These are phyloP conservation scores for Litchi chinensis DNA, from an alignment of 345 rosid species.

Conservation along the genomic window DNA sequence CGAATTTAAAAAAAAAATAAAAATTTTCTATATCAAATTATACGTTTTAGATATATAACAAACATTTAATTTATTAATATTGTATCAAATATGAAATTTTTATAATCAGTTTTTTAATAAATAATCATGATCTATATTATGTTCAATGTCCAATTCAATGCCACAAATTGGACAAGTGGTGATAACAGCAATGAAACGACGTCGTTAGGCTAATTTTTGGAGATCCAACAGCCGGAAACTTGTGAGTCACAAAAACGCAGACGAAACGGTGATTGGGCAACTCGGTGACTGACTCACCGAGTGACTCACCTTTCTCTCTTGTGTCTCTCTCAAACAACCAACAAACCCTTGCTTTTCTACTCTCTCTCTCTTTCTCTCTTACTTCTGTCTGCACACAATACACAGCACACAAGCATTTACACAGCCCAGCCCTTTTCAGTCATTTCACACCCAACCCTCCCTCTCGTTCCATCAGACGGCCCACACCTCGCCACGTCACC, in stretches of 20 bases:
- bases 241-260: constrained; percentile 7
- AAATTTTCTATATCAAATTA: too few species aligned
- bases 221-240: constrained; percentile 33
- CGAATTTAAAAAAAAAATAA: too few species aligned
- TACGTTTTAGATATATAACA: too few species aligned
- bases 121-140: too few species aligned
- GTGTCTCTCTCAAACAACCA: constrained; percentile 9
- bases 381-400: constrained; percentile 16
- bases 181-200: neutral
- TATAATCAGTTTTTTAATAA: too few species aligned
- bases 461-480: constrained; percentile 53
- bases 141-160: too few species aligned
- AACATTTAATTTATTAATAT: too few species aligned
- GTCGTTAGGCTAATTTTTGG: neutral
- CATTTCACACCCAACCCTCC: constrained; percentile 41
- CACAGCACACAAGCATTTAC: neutral
- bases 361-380: constrained; percentile 18
- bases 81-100: too few species aligned
- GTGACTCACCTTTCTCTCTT: constrained; percentile 32
- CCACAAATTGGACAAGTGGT: too few species aligned
- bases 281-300: constrained; percentile 30
- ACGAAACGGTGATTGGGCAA: neutral
- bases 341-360: constrained; percentile 22
- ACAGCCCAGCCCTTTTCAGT: constrained; percentile 68
- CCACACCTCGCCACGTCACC: constrained; percentile 69